Conservation (phyloP, 148 eudicot genomes). For the Fallopia convolvulus region DNA sequence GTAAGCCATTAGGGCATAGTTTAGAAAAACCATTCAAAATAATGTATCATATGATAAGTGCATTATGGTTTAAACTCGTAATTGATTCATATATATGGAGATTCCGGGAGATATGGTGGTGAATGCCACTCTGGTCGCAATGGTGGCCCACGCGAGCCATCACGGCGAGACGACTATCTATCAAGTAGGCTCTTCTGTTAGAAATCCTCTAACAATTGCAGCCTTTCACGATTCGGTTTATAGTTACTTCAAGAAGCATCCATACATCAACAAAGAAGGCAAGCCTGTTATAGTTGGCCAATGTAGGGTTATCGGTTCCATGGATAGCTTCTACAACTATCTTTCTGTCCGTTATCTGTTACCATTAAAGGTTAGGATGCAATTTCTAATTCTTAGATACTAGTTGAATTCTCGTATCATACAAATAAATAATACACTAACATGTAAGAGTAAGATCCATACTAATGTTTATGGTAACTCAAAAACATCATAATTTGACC, state of each 20-base stretch:
- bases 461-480: too few relatives aligned
- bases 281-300: conserved; percentile 41
- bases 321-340: conserved; percentile 60
- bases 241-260: conserved; percentile 39
- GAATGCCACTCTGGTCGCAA: conserved; percentile 15
- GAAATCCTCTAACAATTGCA: conserved; percentile 30
- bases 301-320: conserved; percentile 30
- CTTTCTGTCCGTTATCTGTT: conserved; percentile 46
- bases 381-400: background rate
- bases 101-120: conserved; percentile 21
- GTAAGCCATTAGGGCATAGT: too few relatives aligned
- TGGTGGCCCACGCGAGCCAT: conserved; percentile 30
- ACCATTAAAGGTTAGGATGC: conserved; percentile 47
- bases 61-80: background rate
- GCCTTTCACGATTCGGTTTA: conserved; percentile 26
- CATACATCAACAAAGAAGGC: conserved; percentile 60
- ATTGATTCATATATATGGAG: background rate
- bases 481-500: too few relatives aligned
- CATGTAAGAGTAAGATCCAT: too few relatives aligned
- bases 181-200: conserved; percentile 54
- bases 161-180: conserved; percentile 20
- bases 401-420: too few relatives aligned
- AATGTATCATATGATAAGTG: background rate
- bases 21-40: background rate
- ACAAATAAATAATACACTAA: too few relatives aligned